Percentiles rank a stretch among this genome's conserved stretches.
Evolutionary conservation across 1,139 yeast species (phyloP).

Genomic region (Saccharomyces uvarum): DNA sequence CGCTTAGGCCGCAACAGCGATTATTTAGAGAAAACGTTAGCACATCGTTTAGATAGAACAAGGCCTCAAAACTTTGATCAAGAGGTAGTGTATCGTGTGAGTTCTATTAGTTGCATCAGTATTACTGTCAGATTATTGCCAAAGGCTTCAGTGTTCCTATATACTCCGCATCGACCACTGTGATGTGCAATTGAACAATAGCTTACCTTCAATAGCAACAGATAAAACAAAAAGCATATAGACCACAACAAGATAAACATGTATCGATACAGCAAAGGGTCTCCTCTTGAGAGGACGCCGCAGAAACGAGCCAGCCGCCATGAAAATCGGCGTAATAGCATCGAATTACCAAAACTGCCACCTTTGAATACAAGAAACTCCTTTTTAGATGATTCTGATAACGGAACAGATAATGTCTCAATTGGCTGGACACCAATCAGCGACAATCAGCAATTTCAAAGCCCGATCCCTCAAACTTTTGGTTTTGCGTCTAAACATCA

Average conservation of each 20-base stretch:
- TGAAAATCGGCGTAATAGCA: conserved; percentile 1
- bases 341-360: conserved; percentile 25
- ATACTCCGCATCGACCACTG: background rate
- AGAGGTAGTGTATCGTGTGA: background rate
- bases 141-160: background rate
- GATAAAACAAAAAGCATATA: background rate
- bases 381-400: conserved; percentile 9
- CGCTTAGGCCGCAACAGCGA: background rate
- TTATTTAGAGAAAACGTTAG: background rate
- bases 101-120: background rate
- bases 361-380: conserved; percentile 24
- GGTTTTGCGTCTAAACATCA: background rate
- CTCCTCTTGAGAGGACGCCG: background rate
- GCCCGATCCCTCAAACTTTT: background rate
- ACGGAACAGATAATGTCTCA: conserved; percentile 7
- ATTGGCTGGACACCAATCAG: conserved; percentile 20
- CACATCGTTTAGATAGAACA: background rate
- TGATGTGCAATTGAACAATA: background rate
- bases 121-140: background rate
- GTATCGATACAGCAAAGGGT: conserved; percentile 1
- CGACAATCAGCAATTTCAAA: conserved; percentile 4
- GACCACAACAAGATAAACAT: background rate
- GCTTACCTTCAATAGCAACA: background rate
- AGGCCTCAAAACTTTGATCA: background rate
- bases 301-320: background rate